Evolutionary conservation across 202 grass and related monocot species (phyloP).

Genomic region (Carex arenaria): DNA sequence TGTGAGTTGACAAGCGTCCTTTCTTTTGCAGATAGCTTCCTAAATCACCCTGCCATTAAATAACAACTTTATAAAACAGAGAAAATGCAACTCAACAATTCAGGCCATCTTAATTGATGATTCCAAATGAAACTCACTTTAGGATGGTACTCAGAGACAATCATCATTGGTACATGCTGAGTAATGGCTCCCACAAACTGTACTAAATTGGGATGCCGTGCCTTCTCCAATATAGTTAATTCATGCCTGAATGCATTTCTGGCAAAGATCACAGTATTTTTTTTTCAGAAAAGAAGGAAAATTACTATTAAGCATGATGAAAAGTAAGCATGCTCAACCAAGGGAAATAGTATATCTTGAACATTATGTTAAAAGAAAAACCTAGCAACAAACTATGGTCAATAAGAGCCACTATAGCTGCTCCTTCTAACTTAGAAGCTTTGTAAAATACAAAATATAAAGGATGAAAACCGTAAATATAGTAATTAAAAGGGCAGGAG

Average conservation of each 20-base stretch:
- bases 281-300: slow-evolving; percentile 7
- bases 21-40: slow-evolving; percentile 75
- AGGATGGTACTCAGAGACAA: slow-evolving; percentile 83
- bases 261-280: slow-evolving; percentile 20
- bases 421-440: not conserved
- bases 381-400: not conserved
- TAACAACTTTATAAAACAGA: not conserved
- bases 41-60: slow-evolving; percentile 65
- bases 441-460: not conserved
- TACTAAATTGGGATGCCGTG: slow-evolving; percentile 86
- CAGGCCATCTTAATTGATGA: not conserved
- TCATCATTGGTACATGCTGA: slow-evolving; percentile 92
- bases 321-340: not conserved
- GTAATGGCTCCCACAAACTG: slow-evolving; percentile 98
- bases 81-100: not conserved
- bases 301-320: not conserved
- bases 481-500: slow-evolving; percentile 16
- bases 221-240: slow-evolving; percentile 85
- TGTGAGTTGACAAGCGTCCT: slow-evolving; percentile 57
- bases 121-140: slow-evolving; percentile 40
- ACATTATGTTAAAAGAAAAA: not conserved
- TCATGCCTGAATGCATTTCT: slow-evolving; percentile 90
- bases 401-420: not conserved
- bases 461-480: slow-evolving; percentile 1
- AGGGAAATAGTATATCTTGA: not conserved